Evolutionary conservation across 2,329 filamentous ascomycete genomes (phyloP).

Genomic region (Samsoniella hepiali): DNA sequence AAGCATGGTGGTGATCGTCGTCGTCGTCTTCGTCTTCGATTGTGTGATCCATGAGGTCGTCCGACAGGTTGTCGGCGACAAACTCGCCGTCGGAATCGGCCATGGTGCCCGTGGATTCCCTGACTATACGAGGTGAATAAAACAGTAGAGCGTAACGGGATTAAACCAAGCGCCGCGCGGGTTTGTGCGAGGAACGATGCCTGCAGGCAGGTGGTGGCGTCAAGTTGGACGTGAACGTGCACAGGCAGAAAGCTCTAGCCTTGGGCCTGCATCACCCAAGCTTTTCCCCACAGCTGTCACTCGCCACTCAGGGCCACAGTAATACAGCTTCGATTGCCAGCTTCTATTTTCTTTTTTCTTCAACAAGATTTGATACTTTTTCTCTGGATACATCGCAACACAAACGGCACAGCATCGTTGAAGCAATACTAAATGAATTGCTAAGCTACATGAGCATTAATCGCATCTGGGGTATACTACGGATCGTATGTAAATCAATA

Average conservation of each 20-base stretch:
- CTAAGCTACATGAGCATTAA: slow-evolving; percentile 18
- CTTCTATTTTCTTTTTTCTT: neutral
- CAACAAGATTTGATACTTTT: neutral
- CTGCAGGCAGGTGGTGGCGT: slow-evolving; percentile 5
- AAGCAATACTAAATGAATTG: slow-evolving; percentile 13
- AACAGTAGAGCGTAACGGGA: neutral
- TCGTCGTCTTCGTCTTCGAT: slow-evolving; percentile 37
- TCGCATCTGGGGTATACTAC: slow-evolving; percentile 19
- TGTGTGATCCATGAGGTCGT: slow-evolving; percentile 55
- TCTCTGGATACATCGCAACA: neutral
- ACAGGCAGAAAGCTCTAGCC: slow-evolving; percentile 11
- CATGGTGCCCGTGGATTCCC: slow-evolving; percentile 44
- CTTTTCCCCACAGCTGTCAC: slow-evolving; percentile 15
- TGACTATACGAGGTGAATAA: neutral
- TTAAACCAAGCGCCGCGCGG: neutral
- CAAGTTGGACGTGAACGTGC: slow-evolving; percentile 6
- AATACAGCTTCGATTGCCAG: slow-evolving; percentile 1
- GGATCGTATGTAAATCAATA: slow-evolving; percentile 19
- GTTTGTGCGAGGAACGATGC: neutral
- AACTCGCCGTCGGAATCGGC: slow-evolving; percentile 72
- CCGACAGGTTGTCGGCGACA: slow-evolving; percentile 59
- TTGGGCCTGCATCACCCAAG: slow-evolving; percentile 5
- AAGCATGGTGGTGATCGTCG: slow-evolving; percentile 20
- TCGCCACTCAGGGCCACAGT: slow-evolving; percentile 8
- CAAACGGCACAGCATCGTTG: neutral